Conservation (phyloP, 495 filamentous ascomycete species). For the Trichocladium uniseriatum region DNA sequence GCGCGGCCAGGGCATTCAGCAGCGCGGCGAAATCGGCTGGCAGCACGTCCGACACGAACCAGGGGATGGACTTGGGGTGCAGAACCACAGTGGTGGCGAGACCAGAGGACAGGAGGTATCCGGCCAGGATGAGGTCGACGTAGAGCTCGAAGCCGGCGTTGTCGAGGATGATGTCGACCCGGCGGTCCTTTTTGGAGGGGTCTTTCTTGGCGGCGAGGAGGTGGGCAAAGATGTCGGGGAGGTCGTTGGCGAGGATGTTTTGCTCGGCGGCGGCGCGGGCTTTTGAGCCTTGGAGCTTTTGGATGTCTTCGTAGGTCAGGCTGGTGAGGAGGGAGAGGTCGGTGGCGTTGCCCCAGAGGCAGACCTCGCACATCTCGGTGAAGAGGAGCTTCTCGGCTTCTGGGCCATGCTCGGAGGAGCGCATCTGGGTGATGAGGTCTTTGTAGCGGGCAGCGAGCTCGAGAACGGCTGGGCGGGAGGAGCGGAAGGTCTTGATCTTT, state of each 20-base stretch:
- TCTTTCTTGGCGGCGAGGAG: constrained; percentile 58
- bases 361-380: constrained; percentile 91
- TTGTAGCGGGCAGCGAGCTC: constrained; percentile 83
- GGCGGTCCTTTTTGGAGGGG: constrained; percentile 42
- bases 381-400: constrained; percentile 72
- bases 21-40: constrained; percentile 75
- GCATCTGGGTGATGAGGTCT: constrained; percentile 63
- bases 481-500: constrained; percentile 88
- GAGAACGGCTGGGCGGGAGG: constrained; percentile 81
- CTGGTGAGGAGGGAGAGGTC: constrained; percentile 85
- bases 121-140: constrained; percentile 84
- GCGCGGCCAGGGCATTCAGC: constrained; percentile 62
- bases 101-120: constrained; percentile 71
- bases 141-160: constrained; percentile 96
- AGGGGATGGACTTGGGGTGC: constrained; percentile 87
- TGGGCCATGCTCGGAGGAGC: constrained; percentile 42
- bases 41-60: constrained; percentile 95
- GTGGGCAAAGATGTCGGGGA: constrained; percentile 59
- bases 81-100: constrained; percentile 83
- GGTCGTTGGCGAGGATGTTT: constrained; percentile 83
- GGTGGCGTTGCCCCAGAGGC: constrained; percentile 95
- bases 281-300: constrained; percentile 83
- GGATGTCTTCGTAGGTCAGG: constrained; percentile 89
- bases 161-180: constrained; percentile 88
- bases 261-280: constrained; percentile 75